Conservation (phyloP, 1,139 yeast genomes). For the Pichia sp. region DNA sequence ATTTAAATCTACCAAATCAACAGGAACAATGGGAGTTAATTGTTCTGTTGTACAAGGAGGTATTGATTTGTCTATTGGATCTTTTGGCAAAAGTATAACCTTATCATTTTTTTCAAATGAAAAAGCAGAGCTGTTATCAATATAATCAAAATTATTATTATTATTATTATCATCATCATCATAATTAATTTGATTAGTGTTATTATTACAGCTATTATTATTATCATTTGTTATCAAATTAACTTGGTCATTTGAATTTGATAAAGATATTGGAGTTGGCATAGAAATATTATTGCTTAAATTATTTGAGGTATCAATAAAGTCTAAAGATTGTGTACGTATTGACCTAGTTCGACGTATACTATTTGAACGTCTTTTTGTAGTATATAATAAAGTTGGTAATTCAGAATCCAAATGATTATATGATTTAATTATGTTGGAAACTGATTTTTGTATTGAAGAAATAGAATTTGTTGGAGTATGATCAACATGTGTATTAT, state of each 20-base stretch:
- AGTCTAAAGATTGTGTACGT: slow-evolving; percentile 7
- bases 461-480: slow-evolving; percentile 7
- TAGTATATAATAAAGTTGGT: slow-evolving; percentile 11
- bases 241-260: neutral
- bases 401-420: neutral
- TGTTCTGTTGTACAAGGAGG: slow-evolving; percentile 27
- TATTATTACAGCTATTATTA: neutral
- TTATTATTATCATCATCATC: neutral
- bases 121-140: neutral
- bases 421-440: slow-evolving; percentile 2
- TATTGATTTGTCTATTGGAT: slow-evolving; percentile 23
- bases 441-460: slow-evolving; percentile 10
- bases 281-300: neutral
- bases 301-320: slow-evolving; percentile 7
- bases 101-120: slow-evolving; percentile 4
- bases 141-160: neutral
- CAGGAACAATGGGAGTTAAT: slow-evolving; percentile 24
- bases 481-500: no score
- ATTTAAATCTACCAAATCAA: neutral
- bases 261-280: slow-evolving; percentile 1
- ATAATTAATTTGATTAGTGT: neutral
- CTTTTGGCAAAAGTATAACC: slow-evolving; percentile 23
- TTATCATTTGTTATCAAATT: neutral
- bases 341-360: slow-evolving; percentile 7
- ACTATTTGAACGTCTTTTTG: slow-evolving; percentile 5